phyloP scores from a whole-genome alignment of 768 basidiomycete genomes.

The Russula earlei region DNA sequence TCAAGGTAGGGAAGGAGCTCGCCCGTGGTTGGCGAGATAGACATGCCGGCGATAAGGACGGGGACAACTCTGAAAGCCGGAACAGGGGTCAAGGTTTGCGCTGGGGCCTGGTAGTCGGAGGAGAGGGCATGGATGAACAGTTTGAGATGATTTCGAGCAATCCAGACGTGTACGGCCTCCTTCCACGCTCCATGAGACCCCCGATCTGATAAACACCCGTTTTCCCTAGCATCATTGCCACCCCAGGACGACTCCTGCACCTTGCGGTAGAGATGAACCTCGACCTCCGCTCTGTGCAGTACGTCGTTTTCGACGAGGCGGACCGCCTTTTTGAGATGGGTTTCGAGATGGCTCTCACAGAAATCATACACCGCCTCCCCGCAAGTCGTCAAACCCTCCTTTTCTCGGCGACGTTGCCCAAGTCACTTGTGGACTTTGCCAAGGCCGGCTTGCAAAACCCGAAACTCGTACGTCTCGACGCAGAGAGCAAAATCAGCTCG shows the following conservation, averaged over 20 bases:
- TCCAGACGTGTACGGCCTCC: constrained; percentile 77
- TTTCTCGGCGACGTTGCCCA: constrained; percentile 94
- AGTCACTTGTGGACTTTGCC: constrained; percentile 95
- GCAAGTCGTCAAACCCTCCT: constrained; percentile 82
- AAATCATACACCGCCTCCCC: constrained; percentile 86
- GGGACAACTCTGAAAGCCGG: constrained; percentile 38
- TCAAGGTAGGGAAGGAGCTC: constrained; percentile 94
- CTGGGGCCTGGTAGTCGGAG: constrained; percentile 94
- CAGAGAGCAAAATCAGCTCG: constrained; percentile 89
- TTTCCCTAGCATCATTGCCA: constrained; percentile 77
- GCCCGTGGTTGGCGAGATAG: constrained; percentile 65
- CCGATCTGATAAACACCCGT: constrained; percentile 2
- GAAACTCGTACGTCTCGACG: constrained; percentile 91
- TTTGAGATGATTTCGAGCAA: constrained; percentile 92
- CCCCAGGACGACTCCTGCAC: constrained; percentile 95
- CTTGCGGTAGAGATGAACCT: constrained; percentile 94
- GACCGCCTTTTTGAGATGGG: constrained; percentile 99
- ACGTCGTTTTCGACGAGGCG: constrained; percentile 95
- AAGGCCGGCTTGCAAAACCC: constrained; percentile 92
- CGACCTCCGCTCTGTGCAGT: constrained; percentile 78
- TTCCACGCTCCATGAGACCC: neutral
- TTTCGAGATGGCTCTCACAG: constrained; percentile 84
- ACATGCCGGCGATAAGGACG: constrained; percentile 66
- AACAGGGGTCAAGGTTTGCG: constrained; percentile 55
- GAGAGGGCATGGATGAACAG: constrained; percentile 91